phyloP scores from a whole-genome alignment of 2,329 filamentous ascomycete genomes.

The Pseudogymnoascus sp. region DNA sequence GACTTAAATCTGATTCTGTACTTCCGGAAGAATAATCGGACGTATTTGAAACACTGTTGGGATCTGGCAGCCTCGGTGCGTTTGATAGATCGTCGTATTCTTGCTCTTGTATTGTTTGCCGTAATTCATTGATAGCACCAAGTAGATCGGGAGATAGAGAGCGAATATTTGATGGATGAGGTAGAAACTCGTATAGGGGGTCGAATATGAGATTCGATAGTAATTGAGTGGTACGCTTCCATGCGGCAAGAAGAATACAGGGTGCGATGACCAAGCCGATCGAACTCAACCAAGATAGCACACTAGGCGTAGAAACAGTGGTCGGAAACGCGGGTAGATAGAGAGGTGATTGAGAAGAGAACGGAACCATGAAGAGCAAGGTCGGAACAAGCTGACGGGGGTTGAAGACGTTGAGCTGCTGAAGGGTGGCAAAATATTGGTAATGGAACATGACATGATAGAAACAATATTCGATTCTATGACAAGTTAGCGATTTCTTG shows the following conservation, averaged over 20 bases:
- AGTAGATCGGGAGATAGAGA: conserved; percentile 14
- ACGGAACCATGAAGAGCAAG: conserved; percentile 24
- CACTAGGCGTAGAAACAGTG: conserved; percentile 11
- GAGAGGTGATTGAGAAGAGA: conserved; percentile 23
- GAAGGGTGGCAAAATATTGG: conserved; percentile 26
- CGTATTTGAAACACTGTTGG: neutral
- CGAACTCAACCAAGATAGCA: conserved; percentile 17
- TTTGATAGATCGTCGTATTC: neutral
- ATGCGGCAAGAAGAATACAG: conserved; percentile 21
- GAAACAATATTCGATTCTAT: conserved; percentile 20
- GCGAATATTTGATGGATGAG: conserved; percentile 23
- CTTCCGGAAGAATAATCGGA: neutral
- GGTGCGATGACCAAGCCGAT: conserved; percentile 20
- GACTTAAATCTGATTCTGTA: neutral
- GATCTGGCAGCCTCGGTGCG: neutral
- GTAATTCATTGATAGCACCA: conserved; percentile 22
- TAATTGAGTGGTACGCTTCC: conserved; percentile 20
- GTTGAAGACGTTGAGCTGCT: conserved; percentile 26
- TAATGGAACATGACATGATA: conserved; percentile 24
- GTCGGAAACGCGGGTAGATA: conserved; percentile 15
- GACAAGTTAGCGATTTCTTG: conserved; percentile 14
- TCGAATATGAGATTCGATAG: conserved; percentile 22
- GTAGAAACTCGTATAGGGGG: conserved; percentile 25
- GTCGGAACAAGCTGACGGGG: conserved; percentile 18
- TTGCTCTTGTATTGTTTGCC: conserved; percentile 10